A percentile compares a stretch with the other conserved stretches of the same genome.
Conservation (phyloP, 148 eudicot genomes). For the Rhododendron mucronatum region DNA sequence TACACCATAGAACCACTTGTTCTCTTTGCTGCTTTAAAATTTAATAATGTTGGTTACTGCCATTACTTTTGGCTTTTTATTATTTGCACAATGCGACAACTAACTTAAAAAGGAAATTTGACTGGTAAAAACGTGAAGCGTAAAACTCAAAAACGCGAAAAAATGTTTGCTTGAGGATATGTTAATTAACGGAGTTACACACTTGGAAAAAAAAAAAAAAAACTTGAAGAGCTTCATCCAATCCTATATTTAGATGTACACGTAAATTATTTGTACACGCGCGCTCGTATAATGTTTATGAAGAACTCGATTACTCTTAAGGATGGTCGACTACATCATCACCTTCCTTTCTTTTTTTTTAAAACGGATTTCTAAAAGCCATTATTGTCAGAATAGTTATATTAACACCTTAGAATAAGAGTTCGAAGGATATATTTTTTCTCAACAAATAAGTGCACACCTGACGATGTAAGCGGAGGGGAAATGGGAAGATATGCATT, state of each 20-base stretch:
- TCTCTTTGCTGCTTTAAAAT: not conserved
- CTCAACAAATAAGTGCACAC: too few species aligned
- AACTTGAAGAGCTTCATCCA: too few species aligned
- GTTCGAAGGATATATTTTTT: not conserved
- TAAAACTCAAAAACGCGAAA: too few species aligned
- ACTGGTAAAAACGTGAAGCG: not conserved
- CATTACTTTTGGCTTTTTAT: too few species aligned
- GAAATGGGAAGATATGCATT: not conserved
- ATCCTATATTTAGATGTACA: too few species aligned
- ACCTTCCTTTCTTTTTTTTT: too few species aligned
- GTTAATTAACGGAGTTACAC: too few species aligned
- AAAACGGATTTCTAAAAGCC: not conserved
- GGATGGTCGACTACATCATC: not conserved
- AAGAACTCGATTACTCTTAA: too few species aligned
- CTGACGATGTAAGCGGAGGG: not conserved
- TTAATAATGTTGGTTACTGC: too few species aligned
- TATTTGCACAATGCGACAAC: too few species aligned
- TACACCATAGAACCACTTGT: conserved; percentile 91
- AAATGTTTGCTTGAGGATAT: too few species aligned
- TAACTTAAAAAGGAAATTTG: not conserved
- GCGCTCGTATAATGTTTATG: not conserved
- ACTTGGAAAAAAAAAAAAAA: too few species aligned
- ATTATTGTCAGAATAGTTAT: not conserved
- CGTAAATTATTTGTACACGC: not conserved
- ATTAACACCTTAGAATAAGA: not conserved